Conservation (phyloP, 176 grass and related monocot genomes). For the Avena insularis region DNA sequence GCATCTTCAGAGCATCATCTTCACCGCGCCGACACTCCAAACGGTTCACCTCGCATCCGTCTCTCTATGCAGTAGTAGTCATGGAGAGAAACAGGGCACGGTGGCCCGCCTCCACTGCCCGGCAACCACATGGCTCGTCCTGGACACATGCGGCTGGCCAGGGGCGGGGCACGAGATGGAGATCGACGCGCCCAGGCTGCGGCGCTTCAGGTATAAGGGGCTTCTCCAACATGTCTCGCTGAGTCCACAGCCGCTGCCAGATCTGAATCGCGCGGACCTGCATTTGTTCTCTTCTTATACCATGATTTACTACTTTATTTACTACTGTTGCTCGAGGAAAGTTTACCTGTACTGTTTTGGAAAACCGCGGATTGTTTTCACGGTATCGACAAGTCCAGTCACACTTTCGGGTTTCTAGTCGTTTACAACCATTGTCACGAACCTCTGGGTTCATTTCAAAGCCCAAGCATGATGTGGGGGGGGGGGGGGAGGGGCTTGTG, state of each 20-base stretch:
- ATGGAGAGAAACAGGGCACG: neutral
- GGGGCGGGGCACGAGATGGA: neutral
- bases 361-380: too few relatives aligned
- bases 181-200: neutral
- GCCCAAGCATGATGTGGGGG: too few relatives aligned
- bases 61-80: neutral
- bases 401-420: too few relatives aligned
- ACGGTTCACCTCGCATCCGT: neutral
- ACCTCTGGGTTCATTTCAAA: too few relatives aligned
- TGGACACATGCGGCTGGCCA: neutral
- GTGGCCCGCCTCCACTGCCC: neutral
- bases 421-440: too few relatives aligned
- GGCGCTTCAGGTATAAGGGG: neutral
- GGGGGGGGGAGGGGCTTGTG: too few relatives aligned
- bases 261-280: neutral
- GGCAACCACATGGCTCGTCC: neutral
- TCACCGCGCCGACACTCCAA: neutral
- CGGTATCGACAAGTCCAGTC: too few relatives aligned
- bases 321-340: too few relatives aligned
- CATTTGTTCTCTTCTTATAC: neutral
- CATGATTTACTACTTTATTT: too few relatives aligned
- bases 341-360: too few relatives aligned
- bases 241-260: neutral
- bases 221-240: neutral
- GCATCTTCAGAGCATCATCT: neutral